These are phyloP conservation scores for Eruca vesicaria DNA, from an alignment of 441 rosid species.

Conservation along the genomic window DNA sequence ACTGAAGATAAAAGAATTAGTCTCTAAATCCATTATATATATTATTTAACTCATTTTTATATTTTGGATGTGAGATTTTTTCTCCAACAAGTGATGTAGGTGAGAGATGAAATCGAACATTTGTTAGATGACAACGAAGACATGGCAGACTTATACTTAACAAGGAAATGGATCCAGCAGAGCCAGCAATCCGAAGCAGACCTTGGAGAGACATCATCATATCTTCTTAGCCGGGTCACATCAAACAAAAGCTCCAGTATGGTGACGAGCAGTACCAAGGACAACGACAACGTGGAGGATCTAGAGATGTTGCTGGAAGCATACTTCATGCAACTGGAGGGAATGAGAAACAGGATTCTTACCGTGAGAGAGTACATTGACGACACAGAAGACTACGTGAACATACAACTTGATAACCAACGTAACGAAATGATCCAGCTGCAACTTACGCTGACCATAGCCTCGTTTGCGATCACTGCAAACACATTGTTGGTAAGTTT, in stretches of 20 bases:
- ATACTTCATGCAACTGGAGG: slow-evolving; percentile 93
- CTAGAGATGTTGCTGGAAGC: slow-evolving; percentile 95
- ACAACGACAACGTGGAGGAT: slow-evolving; percentile 79
- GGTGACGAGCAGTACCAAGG: slow-evolving; percentile 45
- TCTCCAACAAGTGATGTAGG: slow-evolving; percentile 39
- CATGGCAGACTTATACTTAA: slow-evolving; percentile 78
- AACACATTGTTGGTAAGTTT: slow-evolving; percentile 70
- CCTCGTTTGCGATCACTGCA: slow-evolving; percentile 70
- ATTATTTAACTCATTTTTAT: not conserved
- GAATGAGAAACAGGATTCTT: slow-evolving; percentile 85
- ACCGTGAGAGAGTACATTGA: slow-evolving; percentile 95
- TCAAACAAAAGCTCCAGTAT: slow-evolving; percentile 69
- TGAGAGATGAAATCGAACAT: slow-evolving; percentile 93
- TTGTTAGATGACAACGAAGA: slow-evolving; percentile 86
- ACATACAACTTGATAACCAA: slow-evolving; percentile 89
- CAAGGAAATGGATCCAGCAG: slow-evolving; percentile 81
- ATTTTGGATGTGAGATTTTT: not conserved
- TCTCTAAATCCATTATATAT: not conserved
- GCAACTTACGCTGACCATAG: slow-evolving; percentile 76
- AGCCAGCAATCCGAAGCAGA: slow-evolving; percentile 74
- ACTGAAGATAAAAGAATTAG: not conserved
- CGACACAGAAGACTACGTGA: slow-evolving; percentile 93
- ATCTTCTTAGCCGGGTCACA: slow-evolving; percentile 42
- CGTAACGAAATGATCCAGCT: slow-evolving; percentile 91
- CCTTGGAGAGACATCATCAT: slow-evolving; percentile 44